Base-by-base conservation (phyloP, 2,329 filamentous ascomycete species). In the Ophiostoma angusticollis region DNA sequence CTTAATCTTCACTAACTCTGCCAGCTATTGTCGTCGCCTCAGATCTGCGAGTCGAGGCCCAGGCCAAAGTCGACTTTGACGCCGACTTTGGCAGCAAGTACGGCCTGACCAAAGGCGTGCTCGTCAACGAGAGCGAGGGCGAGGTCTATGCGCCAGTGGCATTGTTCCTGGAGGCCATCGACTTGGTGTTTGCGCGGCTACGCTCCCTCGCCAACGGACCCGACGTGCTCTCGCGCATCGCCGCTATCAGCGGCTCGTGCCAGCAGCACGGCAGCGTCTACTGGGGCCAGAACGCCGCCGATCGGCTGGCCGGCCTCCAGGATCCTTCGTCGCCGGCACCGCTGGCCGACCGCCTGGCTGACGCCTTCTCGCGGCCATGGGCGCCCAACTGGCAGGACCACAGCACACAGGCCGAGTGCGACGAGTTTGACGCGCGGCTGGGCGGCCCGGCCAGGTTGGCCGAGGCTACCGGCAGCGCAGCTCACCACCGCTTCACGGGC, bases 241-340 rank as follows among this genome's bases (percentile, higher is more conserved):
- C 73, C 53, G 89, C 84, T 22, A 72, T 98, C 50, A 89, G 84
- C 52, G 91, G 86, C 46, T 87, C 89, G 13, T 87, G 91, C 39
- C 93, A 96, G 72, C 91, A 98, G 67, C 91, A 96, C 60, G 91
- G 91, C 24, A 96, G 89, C 57, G 86, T 96, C 21, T 96, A 91
- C 63, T 96, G 89, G 89, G 81, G 73, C 42, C 58, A 64, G 31
- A 63, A 77, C 41, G 87, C 84, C 6, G 80, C 83, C 54, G 53
- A 59, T 7, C 53, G 80, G 31, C 68, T 96, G 31, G 61, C 57
- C 4, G 62, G 52, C 11, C 62, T 96, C 9, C 24, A 18, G 18
- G 12, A 22, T n/a, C n/a, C 13, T 12, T 11, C 31, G 12, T 17
- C 23, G 8, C 30, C 17, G 23, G 19, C 17, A 68, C 84, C 48